Percentiles rank a stretch among this genome's conserved stretches.
These are phyloP conservation scores for Venturia pyrina DNA, from an alignment of 2,329 filamentous ascomycete genomes.

Conservation along the genomic window DNA sequence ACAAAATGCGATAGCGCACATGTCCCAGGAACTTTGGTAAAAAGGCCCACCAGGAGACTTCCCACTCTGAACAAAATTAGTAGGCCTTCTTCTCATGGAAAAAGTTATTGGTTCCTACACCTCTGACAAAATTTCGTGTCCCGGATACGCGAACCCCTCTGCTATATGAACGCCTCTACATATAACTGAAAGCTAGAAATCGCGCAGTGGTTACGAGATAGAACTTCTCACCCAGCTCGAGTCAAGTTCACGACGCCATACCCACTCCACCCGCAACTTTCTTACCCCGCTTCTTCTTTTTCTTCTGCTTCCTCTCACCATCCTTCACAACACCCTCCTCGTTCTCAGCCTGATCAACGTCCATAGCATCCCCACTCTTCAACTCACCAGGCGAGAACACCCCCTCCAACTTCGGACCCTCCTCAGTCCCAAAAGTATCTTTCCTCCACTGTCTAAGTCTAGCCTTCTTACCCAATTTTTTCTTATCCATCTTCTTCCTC, in stretches of 20 bases:
- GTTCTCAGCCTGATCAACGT: constrained; percentile 24
- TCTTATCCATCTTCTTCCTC: constrained; percentile 83
- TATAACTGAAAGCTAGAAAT: neutral
- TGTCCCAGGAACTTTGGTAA: too few species aligned
- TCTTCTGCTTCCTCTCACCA: constrained; percentile 28
- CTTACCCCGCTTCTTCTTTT: constrained; percentile 25
- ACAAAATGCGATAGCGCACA: too few species aligned
- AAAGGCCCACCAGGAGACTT: too few species aligned
- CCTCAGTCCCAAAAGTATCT: constrained; percentile 54
- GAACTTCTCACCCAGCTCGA: neutral
- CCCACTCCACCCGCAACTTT: constrained; percentile 18
- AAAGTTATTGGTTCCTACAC: too few species aligned
- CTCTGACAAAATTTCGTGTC: too few species aligned
- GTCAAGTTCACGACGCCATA: neutral
- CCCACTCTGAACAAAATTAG: too few species aligned
- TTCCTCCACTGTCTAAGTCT: constrained; percentile 76
- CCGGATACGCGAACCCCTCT: too few species aligned
- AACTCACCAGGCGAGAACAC: constrained; percentile 25
- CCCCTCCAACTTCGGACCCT: constrained; percentile 32
- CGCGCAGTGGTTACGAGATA: neutral
- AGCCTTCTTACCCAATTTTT: constrained; percentile 85
- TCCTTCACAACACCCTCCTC: constrained; percentile 20
- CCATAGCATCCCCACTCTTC: constrained; percentile 21
- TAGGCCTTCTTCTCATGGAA: too few species aligned
- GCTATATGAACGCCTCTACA: neutral